A percentile compares a stretch with the other conserved stretches of the same genome.
Conservation (phyloP, 306 rosid species). For the Casuarina cunninghamiana region DNA sequence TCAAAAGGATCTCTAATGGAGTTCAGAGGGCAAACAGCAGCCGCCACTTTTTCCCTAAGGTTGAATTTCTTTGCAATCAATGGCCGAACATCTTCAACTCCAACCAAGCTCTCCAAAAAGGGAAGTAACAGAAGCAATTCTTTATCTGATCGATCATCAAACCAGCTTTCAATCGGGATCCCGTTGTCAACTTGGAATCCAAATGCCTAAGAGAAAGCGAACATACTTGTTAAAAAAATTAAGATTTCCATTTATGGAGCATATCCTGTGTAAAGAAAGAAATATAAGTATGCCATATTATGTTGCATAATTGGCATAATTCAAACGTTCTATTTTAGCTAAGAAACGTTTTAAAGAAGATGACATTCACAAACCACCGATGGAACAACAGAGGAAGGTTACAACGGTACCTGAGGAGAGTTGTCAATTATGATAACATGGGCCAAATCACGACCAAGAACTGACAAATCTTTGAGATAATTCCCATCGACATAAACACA, state of each 20-base stretch:
- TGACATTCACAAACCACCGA: background rate
- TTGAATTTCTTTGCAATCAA: conserved; percentile 76
- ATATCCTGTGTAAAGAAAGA: background rate
- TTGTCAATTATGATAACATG: conserved; percentile 83
- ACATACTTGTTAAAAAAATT: conserved; percentile 16
- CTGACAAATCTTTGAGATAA: conserved; percentile 92
- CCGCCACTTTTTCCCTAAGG: conserved; percentile 78
- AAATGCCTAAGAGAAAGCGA: conserved; percentile 64
- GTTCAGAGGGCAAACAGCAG: conserved; percentile 68
- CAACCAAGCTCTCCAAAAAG: conserved; percentile 91
- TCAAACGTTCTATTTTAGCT: no score
- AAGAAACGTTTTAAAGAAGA: background rate
- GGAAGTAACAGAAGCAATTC: conserved; percentile 77
- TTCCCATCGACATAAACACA: conserved; percentile 97
- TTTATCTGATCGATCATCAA: conserved; percentile 79
- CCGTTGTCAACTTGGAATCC: conserved; percentile 99
- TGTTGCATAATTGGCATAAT: background rate
- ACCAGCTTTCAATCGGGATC: conserved; percentile 99
- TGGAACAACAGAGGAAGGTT: background rate
- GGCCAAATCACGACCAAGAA: conserved; percentile 95
- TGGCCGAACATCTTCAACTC: conserved; percentile 94
- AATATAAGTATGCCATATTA: background rate
- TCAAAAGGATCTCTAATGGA: conserved; percentile 53
- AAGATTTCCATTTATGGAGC: background rate
- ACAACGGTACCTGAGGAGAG: conserved; percentile 82